Evolutionary conservation across 2,329 filamentous ascomycete species (phyloP).

Genomic region (Onygenales sp.): DNA sequence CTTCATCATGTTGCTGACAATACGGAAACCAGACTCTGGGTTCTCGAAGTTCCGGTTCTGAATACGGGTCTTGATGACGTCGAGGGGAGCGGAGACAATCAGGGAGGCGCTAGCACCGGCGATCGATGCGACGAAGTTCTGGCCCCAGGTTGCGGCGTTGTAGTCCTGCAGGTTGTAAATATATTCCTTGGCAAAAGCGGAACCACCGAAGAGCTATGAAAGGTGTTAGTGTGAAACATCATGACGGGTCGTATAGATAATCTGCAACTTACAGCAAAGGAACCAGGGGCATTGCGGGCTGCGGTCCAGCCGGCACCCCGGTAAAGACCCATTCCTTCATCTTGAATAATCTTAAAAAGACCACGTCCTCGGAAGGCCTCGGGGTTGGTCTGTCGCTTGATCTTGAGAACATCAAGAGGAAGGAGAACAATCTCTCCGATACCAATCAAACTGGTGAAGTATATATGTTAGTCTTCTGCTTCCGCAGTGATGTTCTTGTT

Average conservation of each 20-base stretch:
- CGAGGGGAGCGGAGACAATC: slow-evolving; percentile 86
- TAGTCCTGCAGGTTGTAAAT: slow-evolving; percentile 84
- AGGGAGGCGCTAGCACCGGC: slow-evolving; percentile 92
- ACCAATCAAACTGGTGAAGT: slow-evolving; percentile 63
- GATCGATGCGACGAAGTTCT: slow-evolving; percentile 97
- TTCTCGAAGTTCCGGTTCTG: slow-evolving; percentile 99
- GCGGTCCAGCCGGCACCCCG: slow-evolving; percentile 97
- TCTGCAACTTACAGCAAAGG: slow-evolving; percentile 67
- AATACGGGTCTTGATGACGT: slow-evolving; percentile 97
- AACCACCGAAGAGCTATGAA: slow-evolving; percentile 81
- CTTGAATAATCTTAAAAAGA: slow-evolving; percentile 75
- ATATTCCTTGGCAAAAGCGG: slow-evolving; percentile 95
- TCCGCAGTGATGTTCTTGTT: background rate
- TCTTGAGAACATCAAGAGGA: slow-evolving; percentile 94
- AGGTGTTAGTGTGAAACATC: slow-evolving; percentile 7
- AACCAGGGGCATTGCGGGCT: slow-evolving; percentile 90
- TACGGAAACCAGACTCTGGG: slow-evolving; percentile 86
- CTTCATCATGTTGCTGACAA: slow-evolving; percentile 84
- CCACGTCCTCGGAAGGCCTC: slow-evolving; percentile 94
- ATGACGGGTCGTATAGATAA: background rate
- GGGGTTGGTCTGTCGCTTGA: slow-evolving; percentile 98
- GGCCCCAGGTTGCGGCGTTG: slow-evolving; percentile 85
- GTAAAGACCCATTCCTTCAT: slow-evolving; percentile 94
- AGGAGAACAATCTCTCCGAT: slow-evolving; percentile 95
- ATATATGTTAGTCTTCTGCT: slow-evolving; percentile 7